Conservation (phyloP, 306 rosid species). For the Canavalia gladiata region DNA sequence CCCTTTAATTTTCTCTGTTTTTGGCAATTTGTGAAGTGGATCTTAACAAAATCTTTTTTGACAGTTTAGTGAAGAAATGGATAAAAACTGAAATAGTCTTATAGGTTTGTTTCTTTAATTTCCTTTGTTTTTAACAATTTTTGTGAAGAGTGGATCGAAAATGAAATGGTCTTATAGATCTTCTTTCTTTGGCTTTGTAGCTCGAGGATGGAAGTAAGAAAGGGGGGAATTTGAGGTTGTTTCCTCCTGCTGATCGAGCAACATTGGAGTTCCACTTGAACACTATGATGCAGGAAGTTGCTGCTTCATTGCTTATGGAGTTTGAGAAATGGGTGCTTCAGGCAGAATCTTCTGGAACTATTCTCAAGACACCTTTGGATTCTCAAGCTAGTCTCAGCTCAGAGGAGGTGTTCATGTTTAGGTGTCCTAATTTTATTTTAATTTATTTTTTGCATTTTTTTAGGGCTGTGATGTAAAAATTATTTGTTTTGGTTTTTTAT, state of each 20-base stretch:
- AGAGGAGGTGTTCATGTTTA: conserved; percentile 99
- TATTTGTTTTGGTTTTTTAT: conserved; percentile 29
- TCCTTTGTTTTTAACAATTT: background rate
- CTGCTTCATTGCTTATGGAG: conserved; percentile 91
- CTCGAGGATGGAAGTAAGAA: conserved; percentile 88
- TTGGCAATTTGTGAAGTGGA: background rate
- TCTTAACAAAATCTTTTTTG: background rate
- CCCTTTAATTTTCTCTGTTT: background rate
- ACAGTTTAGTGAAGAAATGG: background rate
- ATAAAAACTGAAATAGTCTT: background rate
- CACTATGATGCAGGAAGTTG: conserved; percentile 98
- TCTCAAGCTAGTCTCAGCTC: conserved; percentile 99
- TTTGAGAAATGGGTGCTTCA: conserved; percentile 98
- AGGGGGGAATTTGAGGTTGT: conserved; percentile 83
- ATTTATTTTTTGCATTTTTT: conserved; percentile 2
- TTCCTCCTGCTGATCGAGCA: conserved; percentile 92
- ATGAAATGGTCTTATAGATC: background rate
- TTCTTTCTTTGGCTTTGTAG: conserved; percentile 52
- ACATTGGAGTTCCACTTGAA: conserved; percentile 87
- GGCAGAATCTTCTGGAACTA: conserved; percentile 96
- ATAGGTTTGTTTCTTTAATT: background rate
- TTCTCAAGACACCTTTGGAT: conserved; percentile 96
- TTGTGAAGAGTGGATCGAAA: too few species aligned
- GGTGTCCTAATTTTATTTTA: conserved; percentile 75
- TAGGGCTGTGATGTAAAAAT: conserved; percentile 19